Evolutionary conservation across 352 stramenopile genomes (phyloP), one percentile per base, ranked within the genome.

Genomic region (Pythium vanterpoolii): DNA sequence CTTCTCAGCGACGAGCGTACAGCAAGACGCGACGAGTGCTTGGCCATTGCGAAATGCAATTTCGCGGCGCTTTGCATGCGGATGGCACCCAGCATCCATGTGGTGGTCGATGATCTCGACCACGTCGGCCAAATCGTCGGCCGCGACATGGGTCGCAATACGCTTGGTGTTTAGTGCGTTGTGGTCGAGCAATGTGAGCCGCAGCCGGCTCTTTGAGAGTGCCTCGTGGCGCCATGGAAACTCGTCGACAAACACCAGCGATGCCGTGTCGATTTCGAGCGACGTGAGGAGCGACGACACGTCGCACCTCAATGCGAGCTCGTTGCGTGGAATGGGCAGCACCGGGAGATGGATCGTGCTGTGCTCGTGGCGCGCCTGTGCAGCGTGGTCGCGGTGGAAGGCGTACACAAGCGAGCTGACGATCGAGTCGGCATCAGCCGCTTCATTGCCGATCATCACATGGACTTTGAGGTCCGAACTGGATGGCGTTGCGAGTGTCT

Each of bases 71-170:
- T 67, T 9, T 0, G 69, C 79, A 14, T 71, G 26, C 13, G 63
- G 31, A 39, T 94, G 80, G 43, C 71, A 59, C 31, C 74, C 66
- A 19, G 84, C 43, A 63, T 94, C 85, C 58, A 74, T 79, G 64
- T 94, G 85, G 58, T 94, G 82, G 53, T 94, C 85, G 40, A 92
- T 42, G 61, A 94, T 92, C 68, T 89, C 82, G 38, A 83, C 72
- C 27, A 90, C 63, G 13, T 82, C 49, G 31, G 69, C 64, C 21
- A 78, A 48, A 8, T 68, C 47, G 30, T 59, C 42, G 4, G 54
- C 24, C 10, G 52, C 21, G 6, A 64, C 44, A 19, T 34, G 51
- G 4, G 51, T 10, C 3, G 64, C 56, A 30, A 87, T 72, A 57
- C 70, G 73, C 74, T 85, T 88, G 55, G 75, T 85, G 55, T 60